Conservation (phyloP, 2,329 filamentous ascomycete species). For the Ceratocystis papillata region DNA sequence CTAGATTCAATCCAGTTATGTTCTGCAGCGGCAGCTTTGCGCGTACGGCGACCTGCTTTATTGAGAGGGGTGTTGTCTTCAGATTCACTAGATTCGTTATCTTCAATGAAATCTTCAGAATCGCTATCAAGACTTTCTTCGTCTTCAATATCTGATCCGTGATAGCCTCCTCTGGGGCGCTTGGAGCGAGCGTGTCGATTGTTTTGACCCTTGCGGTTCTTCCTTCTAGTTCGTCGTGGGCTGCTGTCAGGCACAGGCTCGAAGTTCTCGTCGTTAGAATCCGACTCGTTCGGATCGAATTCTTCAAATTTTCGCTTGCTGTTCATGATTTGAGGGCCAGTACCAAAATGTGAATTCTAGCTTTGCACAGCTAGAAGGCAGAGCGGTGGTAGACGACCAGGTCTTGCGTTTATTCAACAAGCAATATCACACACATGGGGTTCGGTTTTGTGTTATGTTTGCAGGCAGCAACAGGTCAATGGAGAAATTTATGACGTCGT, state of each 20-base stretch:
- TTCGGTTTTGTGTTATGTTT: slow-evolving; percentile 1
- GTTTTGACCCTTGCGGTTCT: slow-evolving; percentile 32
- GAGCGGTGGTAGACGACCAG: slow-evolving; percentile 8
- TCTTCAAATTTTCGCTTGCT: slow-evolving; percentile 48
- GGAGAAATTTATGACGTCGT: slow-evolving; percentile 4
- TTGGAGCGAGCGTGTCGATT: slow-evolving; percentile 32
- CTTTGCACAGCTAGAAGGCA: slow-evolving; percentile 23
- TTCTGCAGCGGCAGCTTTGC: slow-evolving; percentile 36
- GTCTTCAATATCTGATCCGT: slow-evolving; percentile 52
- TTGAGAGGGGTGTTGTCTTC: slow-evolving; percentile 37
- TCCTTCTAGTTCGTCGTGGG: slow-evolving; percentile 32
- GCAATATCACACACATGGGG: slow-evolving; percentile 15
- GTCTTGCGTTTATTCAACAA: slow-evolving; percentile 15
- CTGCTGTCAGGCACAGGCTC: slow-evolving; percentile 41
- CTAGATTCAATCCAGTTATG: slow-evolving; percentile 23
- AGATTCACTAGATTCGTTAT: slow-evolving; percentile 33
- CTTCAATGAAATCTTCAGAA: slow-evolving; percentile 41
- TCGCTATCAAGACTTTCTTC: slow-evolving; percentile 42
- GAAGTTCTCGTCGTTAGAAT: slow-evolving; percentile 56
- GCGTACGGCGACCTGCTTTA: slow-evolving; percentile 40
- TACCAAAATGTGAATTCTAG: slow-evolving; percentile 20
- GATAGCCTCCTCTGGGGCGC: slow-evolving; percentile 38
- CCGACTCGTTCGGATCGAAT: slow-evolving; percentile 57
- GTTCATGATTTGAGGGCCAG: slow-evolving; percentile 33
- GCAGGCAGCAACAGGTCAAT: not conserved